These are phyloP conservation scores for Beauveria rudraprayagi DNA, from an alignment of 2,329 filamentous ascomycete species.

Conservation along the genomic window DNA sequence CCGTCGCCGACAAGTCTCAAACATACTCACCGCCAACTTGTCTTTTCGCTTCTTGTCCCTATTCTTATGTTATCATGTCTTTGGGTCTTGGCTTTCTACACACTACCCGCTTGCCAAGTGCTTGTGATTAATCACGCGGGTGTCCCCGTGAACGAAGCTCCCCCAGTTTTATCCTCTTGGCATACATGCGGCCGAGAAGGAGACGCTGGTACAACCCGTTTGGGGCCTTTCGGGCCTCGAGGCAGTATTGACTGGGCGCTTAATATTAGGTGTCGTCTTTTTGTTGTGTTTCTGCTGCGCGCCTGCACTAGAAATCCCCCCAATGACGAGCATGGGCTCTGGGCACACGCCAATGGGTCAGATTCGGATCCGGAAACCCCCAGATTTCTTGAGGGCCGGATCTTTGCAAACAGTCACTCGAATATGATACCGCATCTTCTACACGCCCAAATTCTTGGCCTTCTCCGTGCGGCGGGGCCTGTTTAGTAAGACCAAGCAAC, in stretches of 20 bases:
- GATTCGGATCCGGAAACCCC: background rate
- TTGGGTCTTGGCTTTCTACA: background rate
- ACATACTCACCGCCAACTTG: conserved; percentile 1
- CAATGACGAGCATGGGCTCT: too few relatives aligned
- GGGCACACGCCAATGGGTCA: too few relatives aligned
- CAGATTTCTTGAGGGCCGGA: background rate
- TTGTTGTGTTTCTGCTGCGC: too few relatives aligned
- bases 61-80: background rate
- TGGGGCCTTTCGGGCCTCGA: background rate
- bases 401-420: background rate
- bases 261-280: too few relatives aligned
- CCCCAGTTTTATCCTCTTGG: background rate
- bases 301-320: too few relatives aligned
- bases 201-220: too few relatives aligned
- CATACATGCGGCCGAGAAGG: background rate
- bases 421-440: background rate
- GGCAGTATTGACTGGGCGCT: too few relatives aligned
- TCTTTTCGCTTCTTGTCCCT: background rate
- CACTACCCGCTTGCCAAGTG: background rate
- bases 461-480: background rate
- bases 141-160: background rate
- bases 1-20: background rate
- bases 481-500: background rate
- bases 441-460: background rate
- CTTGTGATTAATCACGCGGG: background rate